Evolutionary conservation across 2,329 filamentous ascomycete species (phyloP), one percentile per base, ranked within the genome.

Genomic region (Fusarium sp.): DNA sequence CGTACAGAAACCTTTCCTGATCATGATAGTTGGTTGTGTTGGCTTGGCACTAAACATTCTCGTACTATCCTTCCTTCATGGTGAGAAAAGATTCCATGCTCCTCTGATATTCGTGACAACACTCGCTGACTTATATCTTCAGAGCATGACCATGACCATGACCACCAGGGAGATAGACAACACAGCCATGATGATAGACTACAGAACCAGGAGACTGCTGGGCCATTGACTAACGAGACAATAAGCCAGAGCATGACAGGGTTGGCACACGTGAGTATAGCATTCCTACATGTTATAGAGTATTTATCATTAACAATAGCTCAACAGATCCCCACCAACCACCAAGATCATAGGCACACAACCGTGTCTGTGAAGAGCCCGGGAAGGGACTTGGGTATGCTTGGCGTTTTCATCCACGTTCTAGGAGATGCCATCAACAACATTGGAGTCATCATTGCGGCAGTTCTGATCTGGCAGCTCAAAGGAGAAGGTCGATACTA

Each of bases 341-440:
- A 90, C 68, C 80, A 84, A 28, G 82, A 85, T n/a, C 88, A 90
- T 76, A 85, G 84, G 7, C 88, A 89, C 72, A 81, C 80, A 22
- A 70, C 78, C 13, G 63, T 79, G 24, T 75, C 78, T 26, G 67
- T 79, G 9, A 55, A 39, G 30, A 45, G 70, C 20, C 84, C 82
- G 1, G 84, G 84, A 3, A 85, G 85, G 65, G 91, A 95, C 78
- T 84, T 95, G n/a, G 92, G 90, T 17, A 91, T 94, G 85, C 83
- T 93, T 70, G 92, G 91, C 4, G 92, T 93, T 3, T 78, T 95
- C 17, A 82, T 93, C 20, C 93, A 95, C 76, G 88, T 95, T 32
- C 77, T 93, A 6, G 91, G 92, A 38, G 93, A 95, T 77, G 91
- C 92, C 10, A 85, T 92, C 71, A 95, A 94, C 82, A 95, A 95